Evolutionary conservation across 2,329 filamentous ascomycete species (phyloP), one percentile per base, ranked within the genome.

Genomic region (Exophiala lecanii-corni): DNA sequence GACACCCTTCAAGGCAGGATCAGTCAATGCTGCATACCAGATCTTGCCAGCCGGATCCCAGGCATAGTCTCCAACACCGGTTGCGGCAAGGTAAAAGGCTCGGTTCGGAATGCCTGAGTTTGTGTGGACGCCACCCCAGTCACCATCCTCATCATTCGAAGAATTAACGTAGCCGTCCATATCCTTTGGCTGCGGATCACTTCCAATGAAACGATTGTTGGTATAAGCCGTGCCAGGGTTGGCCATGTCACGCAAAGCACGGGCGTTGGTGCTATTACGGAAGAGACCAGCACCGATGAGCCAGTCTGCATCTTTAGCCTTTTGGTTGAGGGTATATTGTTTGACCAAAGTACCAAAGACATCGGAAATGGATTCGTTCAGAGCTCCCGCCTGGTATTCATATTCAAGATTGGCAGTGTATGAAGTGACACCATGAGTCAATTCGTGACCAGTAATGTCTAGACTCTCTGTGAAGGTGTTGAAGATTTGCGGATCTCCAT

Each of bases 21-120:
- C 25, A n/a, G 18, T 20, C 35, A 37, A 6, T 9, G 35, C 21
- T 9, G 20, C 15, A 18, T 23, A 37, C 35, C 35, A 59, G 16
- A 58, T 42, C 35, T 49, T 45, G 3, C 56, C 56, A 9, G 51
- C 39, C 61, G 57, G 9, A 62, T 69, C 52, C 60, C 60, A 79
- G 3, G 70, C 70, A 55, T 69, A 73, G 4, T 75, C 75, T 9
- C 73, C 75, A 50, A 78, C 69, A 6, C 9, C 35, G 3, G 64
- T 57, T 2, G 72, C 60, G 9, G 61, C 66, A 9, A 75, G 66
- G 52, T 75, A 75, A 50, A 79, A 79, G 2, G 74, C 75, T 48
- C 69, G 67, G 61, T 79, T 79, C 2, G 75, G 75, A 33, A 79
- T 78, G 5, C 75, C 75, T 5, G 73, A 77, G 59, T 69, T 75